These are phyloP conservation scores for Coniophora puteana DNA, from an alignment of 1,284 basidiomycete genomes.

Conservation along the genomic window DNA sequence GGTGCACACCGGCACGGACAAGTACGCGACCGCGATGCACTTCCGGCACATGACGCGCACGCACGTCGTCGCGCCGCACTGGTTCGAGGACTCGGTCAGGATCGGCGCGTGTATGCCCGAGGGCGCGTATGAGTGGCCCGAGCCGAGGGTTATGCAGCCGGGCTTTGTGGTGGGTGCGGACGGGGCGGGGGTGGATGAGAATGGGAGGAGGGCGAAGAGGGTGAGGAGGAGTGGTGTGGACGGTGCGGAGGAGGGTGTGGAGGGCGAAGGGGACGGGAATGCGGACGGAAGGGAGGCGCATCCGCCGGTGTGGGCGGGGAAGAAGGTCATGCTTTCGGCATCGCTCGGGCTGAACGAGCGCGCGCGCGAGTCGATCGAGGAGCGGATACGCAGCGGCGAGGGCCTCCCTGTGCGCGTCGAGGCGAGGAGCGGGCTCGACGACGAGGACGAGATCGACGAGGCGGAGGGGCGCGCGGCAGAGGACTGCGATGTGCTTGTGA, in stretches of 20 bases:
- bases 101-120: constrained; percentile 58
- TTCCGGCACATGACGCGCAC: constrained; percentile 51
- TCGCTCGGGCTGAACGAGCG: constrained; percentile 48
- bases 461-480: constrained; percentile 39
- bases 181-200: constrained; percentile 12
- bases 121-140: constrained; percentile 70
- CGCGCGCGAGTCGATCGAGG: constrained; percentile 51
- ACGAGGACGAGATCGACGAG: constrained; percentile 31
- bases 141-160: constrained; percentile 46
- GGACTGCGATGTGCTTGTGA: constrained; percentile 66
- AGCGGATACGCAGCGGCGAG: constrained; percentile 52
- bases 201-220: constrained; percentile 17
- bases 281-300: constrained; percentile 20
- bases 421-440: constrained; percentile 18
- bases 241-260: background rate
- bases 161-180: constrained; percentile 16
- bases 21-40: constrained; percentile 63
- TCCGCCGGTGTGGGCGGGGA: constrained; percentile 46
- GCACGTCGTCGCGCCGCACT: constrained; percentile 70
- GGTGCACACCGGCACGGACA: constrained; percentile 43
- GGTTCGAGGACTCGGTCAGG: constrained; percentile 79
- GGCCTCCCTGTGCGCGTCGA: constrained; percentile 30
- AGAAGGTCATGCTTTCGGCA: constrained; percentile 56
- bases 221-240: constrained; percentile 7
- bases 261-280: background rate